Conservation (phyloP, 2,329 filamentous ascomycete genomes). For the Calonectria honghensis region DNA sequence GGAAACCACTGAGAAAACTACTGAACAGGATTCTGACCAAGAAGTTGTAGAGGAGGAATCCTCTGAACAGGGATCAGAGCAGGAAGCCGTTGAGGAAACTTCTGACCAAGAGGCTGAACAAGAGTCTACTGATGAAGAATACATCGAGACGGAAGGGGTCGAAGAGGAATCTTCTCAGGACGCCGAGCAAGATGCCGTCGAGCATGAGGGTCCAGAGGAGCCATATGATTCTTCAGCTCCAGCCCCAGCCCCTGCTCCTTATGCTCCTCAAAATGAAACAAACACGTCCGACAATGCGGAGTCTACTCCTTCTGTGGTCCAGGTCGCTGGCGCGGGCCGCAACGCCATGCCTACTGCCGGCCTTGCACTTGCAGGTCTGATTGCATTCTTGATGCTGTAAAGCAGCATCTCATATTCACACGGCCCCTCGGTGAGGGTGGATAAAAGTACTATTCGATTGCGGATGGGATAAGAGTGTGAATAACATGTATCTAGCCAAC, state of each 20-base stretch:
- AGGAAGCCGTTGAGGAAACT: neutral
- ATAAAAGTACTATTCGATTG: constrained; percentile 35
- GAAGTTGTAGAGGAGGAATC: neutral
- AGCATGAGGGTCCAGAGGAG: constrained; percentile 18
- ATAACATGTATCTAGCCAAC: constrained; percentile 22
- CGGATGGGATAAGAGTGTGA: constrained; percentile 19
- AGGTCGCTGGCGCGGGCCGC: constrained; percentile 46
- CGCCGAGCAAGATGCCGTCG: neutral
- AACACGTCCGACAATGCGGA: constrained; percentile 16
- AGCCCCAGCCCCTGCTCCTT: constrained; percentile 33
- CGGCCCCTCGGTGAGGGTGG: neutral
- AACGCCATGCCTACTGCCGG: constrained; percentile 40
- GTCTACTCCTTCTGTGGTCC: constrained; percentile 43
- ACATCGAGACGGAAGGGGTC: neutral
- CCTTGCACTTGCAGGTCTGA: constrained; percentile 43
- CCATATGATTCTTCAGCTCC: constrained; percentile 38
- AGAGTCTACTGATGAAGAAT: neutral
- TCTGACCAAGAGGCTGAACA: neutral
- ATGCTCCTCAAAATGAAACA: constrained; percentile 27
- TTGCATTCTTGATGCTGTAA: constrained; percentile 45
- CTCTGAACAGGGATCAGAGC: neutral
- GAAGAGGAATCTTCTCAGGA: neutral
- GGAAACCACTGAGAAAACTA: neutral
- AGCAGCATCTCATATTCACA: neutral
- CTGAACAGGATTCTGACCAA: neutral